phyloP scores from a whole-genome alignment of 2,329 filamentous ascomycete genomes.

The Aspergillus japonicus region DNA sequence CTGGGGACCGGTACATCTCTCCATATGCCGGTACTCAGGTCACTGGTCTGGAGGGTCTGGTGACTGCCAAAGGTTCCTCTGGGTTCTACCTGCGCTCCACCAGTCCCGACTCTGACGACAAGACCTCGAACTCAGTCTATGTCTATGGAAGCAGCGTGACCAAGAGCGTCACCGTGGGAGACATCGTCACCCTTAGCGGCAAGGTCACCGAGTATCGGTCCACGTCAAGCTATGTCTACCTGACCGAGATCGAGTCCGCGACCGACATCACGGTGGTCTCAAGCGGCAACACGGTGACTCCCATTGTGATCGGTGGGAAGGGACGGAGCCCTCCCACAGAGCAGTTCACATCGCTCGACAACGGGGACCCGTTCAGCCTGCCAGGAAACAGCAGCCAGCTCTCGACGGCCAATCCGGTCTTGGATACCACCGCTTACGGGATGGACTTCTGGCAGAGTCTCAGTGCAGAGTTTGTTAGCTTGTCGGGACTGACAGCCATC shows the following conservation, averaged over 20 bases:
- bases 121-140: constrained; percentile 65
- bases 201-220: constrained; percentile 61
- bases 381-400: constrained; percentile 62
- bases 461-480: constrained; percentile 65
- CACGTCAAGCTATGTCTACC: constrained; percentile 56
- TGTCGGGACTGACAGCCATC: constrained; percentile 58
- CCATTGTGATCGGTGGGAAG: constrained; percentile 61
- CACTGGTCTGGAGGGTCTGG: constrained; percentile 60
- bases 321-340: constrained; percentile 59
- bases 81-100: constrained; percentile 67
- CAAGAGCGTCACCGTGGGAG: constrained; percentile 58
- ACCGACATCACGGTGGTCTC: constrained; percentile 55
- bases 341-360: constrained; percentile 62
- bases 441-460: constrained; percentile 74
- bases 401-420: constrained; percentile 58
- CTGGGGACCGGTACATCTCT: constrained; percentile 64
- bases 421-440: constrained; percentile 62
- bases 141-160: constrained; percentile 58
- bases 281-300: constrained; percentile 53
- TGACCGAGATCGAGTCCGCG: constrained; percentile 63
- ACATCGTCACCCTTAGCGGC: constrained; percentile 61
- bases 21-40: constrained; percentile 58
- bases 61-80: constrained; percentile 61
- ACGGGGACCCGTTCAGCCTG: constrained; percentile 63
- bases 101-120: constrained; percentile 53